Evolutionary conservation across 225 moss, liverwort and hornwort species (phyloP).

Genomic region (Bryum argenteum): DNA sequence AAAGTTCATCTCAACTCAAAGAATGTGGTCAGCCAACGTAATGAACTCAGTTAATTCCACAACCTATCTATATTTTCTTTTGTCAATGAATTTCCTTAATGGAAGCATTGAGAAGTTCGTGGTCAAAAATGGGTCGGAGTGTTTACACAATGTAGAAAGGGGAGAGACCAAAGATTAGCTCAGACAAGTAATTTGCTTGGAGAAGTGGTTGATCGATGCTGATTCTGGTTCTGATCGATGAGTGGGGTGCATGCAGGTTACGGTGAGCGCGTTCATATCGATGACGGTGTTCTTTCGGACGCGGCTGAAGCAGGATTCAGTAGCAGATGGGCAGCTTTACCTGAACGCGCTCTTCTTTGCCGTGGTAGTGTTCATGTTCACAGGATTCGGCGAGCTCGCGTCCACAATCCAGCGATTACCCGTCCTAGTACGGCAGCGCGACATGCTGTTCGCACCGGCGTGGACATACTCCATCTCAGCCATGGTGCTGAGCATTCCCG

Average conservation of each 20-base stretch:
- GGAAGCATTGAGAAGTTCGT: too few relatives aligned
- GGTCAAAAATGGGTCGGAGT: too few relatives aligned
- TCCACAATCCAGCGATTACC: conserved; percentile 74
- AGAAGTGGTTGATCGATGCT: too few relatives aligned
- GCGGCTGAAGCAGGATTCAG: conserved; percentile 29
- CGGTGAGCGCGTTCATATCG: conserved; percentile 59
- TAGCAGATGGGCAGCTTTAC: conserved; percentile 45
- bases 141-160: too few relatives aligned
- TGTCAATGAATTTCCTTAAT: too few relatives aligned
- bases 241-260: conserved; percentile 48
- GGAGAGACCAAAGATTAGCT: too few relatives aligned
- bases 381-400: conserved; percentile 81
- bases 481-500: conserved; percentile 65
- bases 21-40: too few relatives aligned
- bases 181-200: too few relatives aligned
- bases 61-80: too few relatives aligned
- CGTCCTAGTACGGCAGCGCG: conserved; percentile 78
- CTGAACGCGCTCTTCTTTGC: conserved; percentile 80
- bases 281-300: conserved; percentile 77
- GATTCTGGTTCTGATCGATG: not conserved
- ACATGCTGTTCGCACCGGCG: conserved; percentile 72
- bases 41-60: too few relatives aligned
- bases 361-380: conserved; percentile 66
- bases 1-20: too few relatives aligned
- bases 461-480: conserved; percentile 75